Base-by-base conservation (phyloP, 2,329 filamentous ascomycete genomes). In the Xylariaceae sp. region DNA sequence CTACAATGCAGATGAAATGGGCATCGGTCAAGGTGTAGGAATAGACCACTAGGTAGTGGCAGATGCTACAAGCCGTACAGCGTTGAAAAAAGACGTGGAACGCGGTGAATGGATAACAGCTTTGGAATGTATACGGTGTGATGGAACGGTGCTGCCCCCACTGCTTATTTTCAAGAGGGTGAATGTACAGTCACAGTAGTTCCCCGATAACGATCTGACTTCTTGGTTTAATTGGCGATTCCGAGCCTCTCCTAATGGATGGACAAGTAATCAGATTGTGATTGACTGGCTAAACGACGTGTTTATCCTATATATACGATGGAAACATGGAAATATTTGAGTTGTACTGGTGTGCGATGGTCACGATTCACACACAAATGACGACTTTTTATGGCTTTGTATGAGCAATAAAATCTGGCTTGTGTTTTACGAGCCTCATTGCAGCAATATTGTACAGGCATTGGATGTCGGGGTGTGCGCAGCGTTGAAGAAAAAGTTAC, bases 391-490 rank as follows among this genome's bases (percentile, higher is more conserved):
- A 41, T 41, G 37, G 37, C 37, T 41, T 9, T 41, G 37, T 13
- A 8, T 41, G 37, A 41, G 8, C 11, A 41, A 41, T 41, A 41
- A 41, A 13, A 13, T 41, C 11, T 41, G 39, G 53, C 41, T 55
- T 3, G 53, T 55, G n/a, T 53, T 45, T 49, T 58, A 54, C 34
- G n/a, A 58, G 17, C 23, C 17, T 47, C 56, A 55, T 18, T 55
- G 53, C 44, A 55, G 53, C 17, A 13, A 57, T 15, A 34, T 53
- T 15, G 9, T 57, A 7, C 15, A 53, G 41, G 37, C n/a, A 11
- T 53, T 58, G 15, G n/a, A 58, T 18, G 44, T 58, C 35, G 15
- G 41, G 23, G 50, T 58, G 4, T 58, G 53, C 17, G 51, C 15
- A 3, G 23, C n/a, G 39, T 49, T 58, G 13, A 48, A 58, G 53